A percentile compares a stretch with the other conserved stretches of the same genome.
These are phyloP conservation scores for Flammula alnicola DNA, from an alignment of 1,284 basidiomycete genomes.

Conservation along the genomic window DNA sequence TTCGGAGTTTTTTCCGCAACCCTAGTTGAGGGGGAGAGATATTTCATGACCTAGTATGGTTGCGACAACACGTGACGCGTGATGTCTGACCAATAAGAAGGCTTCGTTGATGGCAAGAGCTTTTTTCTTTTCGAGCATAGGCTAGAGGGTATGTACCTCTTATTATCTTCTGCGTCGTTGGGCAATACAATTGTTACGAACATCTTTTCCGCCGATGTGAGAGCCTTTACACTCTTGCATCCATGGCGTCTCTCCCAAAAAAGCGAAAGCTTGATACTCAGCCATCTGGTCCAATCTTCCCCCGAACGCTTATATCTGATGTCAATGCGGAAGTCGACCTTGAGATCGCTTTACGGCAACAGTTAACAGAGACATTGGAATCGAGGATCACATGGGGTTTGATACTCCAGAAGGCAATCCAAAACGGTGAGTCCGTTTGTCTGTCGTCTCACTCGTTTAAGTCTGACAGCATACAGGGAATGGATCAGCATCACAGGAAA, in stretches of 20 bases:
- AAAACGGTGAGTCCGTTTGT: slow-evolving; percentile 28
- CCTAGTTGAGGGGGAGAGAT: no score
- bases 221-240: no score
- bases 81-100: no score
- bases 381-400: slow-evolving; percentile 71
- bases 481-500: slow-evolving; percentile 20
- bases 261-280: slow-evolving; percentile 29
- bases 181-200: not conserved
- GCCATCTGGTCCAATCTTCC: slow-evolving; percentile 5
- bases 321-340: slow-evolving; percentile 57
- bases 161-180: no score
- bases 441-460: slow-evolving; percentile 4
- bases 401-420: slow-evolving; percentile 56
- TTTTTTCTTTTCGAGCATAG: no score
- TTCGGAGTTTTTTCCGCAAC: no score
- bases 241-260: slow-evolving; percentile 28
- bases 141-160: no score
- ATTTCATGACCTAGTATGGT: no score
- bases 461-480: slow-evolving; percentile 10
- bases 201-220: no score
- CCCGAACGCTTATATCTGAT: slow-evolving; percentile 23
- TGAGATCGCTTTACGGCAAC: slow-evolving; percentile 63
- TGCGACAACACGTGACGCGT: no score
- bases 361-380: slow-evolving; percentile 58
- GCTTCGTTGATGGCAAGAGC: no score